Conservation (phyloP, 352 stramenopile genomes). For the Phytophthora agathidicida region DNA sequence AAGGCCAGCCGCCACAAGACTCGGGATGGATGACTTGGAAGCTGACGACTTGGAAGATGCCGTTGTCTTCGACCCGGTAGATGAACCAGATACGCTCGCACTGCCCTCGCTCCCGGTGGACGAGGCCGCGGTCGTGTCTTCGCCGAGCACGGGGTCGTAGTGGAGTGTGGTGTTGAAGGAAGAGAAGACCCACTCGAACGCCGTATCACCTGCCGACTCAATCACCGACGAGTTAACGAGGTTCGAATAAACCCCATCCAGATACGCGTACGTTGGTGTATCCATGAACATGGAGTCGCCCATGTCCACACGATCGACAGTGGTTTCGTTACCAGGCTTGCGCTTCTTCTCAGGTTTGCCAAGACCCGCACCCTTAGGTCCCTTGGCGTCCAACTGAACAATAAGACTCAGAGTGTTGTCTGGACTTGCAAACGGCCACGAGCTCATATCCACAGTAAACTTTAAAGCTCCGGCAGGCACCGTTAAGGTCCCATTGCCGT, state of each 20-base stretch:
- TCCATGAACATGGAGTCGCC: slow-evolving; percentile 53
- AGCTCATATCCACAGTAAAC: slow-evolving; percentile 41
- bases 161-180: slow-evolving; percentile 40
- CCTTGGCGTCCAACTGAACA: slow-evolving; percentile 38
- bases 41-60: slow-evolving; percentile 10
- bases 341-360: slow-evolving; percentile 25
- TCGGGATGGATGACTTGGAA: slow-evolving; percentile 7
- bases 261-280: slow-evolving; percentile 15
- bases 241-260: slow-evolving; percentile 17
- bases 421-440: slow-evolving; percentile 33
- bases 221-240: slow-evolving; percentile 38
- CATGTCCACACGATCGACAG: slow-evolving; percentile 37
- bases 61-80: not conserved
- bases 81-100: not conserved
- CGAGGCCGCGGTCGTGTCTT: slow-evolving; percentile 11
- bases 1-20: slow-evolving; percentile 9
- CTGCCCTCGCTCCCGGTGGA: not conserved
- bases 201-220: not conserved
- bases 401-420: slow-evolving; percentile 37
- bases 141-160: slow-evolving; percentile 61
- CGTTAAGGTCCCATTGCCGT: slow-evolving; percentile 35
- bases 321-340: slow-evolving; percentile 6
- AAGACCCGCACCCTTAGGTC: slow-evolving; percentile 10
- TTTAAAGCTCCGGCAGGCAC: slow-evolving; percentile 49
- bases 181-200: slow-evolving; percentile 54